These are phyloP conservation scores for Plantago coronopus DNA, from an alignment of 305 asterid species.

Conservation along the genomic window DNA sequence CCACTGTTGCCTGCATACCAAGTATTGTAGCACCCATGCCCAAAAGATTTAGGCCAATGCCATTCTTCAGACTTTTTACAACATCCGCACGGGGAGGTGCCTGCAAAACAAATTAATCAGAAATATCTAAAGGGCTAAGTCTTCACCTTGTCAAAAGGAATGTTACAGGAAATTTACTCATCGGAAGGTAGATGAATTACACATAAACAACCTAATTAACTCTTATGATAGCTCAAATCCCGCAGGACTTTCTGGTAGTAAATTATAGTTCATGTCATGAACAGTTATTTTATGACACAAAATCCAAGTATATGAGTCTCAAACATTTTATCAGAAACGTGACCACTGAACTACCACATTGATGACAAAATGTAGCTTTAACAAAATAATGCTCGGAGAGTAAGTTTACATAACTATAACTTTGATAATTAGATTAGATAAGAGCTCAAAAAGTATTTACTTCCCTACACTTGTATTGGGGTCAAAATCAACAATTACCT, in stretches of 20 bases:
- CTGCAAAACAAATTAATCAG: slow-evolving; percentile 39
- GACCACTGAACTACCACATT: background rate
- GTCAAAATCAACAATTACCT: slow-evolving; percentile 42
- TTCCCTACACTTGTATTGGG: background rate
- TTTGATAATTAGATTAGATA: background rate
- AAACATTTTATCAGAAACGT: background rate
- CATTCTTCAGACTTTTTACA: slow-evolving; percentile 74
- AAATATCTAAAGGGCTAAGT: background rate
- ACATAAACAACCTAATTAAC: background rate
- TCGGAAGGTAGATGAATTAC: background rate
- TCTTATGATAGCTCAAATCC: background rate
- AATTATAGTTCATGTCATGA: too few species aligned
- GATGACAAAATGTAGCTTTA: background rate
- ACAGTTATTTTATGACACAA: background rate
- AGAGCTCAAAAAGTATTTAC: background rate
- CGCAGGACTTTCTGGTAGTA: background rate
- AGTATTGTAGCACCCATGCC: slow-evolving; percentile 98
- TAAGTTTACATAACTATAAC: background rate
- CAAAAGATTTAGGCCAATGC: slow-evolving; percentile 67
- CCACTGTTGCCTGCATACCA: slow-evolving; percentile 98
- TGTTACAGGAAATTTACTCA: slow-evolving; percentile 1
- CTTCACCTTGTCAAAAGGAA: background rate
- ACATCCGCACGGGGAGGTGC: slow-evolving; percentile 99
- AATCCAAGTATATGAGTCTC: background rate
- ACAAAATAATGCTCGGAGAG: background rate